These are phyloP conservation scores for Bryopsis sp. DNA, from an alignment of 139 green algal genomes.

Conservation along the genomic window DNA sequence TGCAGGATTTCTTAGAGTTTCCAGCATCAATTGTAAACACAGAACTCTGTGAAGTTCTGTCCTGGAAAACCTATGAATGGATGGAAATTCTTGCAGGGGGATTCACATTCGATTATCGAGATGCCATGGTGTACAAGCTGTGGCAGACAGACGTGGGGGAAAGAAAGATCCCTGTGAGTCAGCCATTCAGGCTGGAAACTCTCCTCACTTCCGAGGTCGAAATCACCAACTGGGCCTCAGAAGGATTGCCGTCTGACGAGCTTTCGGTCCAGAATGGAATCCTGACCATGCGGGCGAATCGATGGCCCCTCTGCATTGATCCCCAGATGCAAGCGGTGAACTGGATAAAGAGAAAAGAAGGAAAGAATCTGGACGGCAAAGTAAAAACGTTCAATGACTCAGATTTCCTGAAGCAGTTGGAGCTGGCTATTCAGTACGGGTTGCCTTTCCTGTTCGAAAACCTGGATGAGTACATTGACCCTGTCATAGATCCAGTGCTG, in stretches of 20 bases:
- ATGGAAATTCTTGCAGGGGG: slow-evolving; percentile 26
- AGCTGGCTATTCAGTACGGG: slow-evolving; percentile 84
- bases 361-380: slow-evolving; percentile 67
- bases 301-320: slow-evolving; percentile 79
- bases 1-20: neutral
- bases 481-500: slow-evolving; percentile 80
- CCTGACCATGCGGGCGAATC: slow-evolving; percentile 54
- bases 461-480: slow-evolving; percentile 85
- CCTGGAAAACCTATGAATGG: neutral
- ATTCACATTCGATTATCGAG: slow-evolving; percentile 77
- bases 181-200: slow-evolving; percentile 60
- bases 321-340: slow-evolving; percentile 72
- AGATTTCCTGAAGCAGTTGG: slow-evolving; percentile 88
- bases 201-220: slow-evolving; percentile 72
- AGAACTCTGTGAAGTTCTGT: too few species aligned
- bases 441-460: slow-evolving; percentile 86
- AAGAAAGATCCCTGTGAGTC: slow-evolving; percentile 48
- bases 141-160: slow-evolving; percentile 58
- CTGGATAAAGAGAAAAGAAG: slow-evolving; percentile 81
- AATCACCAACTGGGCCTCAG: slow-evolving; percentile 49
- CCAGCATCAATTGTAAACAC: too few species aligned
- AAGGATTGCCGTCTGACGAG: slow-evolving; percentile 71
- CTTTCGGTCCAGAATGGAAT: slow-evolving; percentile 81
- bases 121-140: slow-evolving; percentile 60
- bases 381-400: slow-evolving; percentile 81